Base-by-base conservation (phyloP, 495 filamentous ascomycete genomes). In the Sordaria brevicollis region DNA sequence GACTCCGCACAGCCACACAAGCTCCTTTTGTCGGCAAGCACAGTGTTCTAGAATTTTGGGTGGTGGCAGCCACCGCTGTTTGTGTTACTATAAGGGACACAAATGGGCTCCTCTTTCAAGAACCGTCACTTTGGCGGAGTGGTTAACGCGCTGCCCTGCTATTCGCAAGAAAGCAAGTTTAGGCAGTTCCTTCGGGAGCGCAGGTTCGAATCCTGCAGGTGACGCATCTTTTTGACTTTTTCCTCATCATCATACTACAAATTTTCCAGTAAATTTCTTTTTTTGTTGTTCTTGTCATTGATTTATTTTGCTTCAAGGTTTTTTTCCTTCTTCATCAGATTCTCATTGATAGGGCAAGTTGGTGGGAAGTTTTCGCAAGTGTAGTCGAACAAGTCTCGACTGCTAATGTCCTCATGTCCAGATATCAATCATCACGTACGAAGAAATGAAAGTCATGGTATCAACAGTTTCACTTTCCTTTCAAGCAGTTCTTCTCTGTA, bases 111-210 rank as follows among this genome's bases (percentile, higher is more conserved):
- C 2, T 43, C 10, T 1, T 19, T 19, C 38, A 41, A 41, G 15
- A 72, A 36, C 65, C 17, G 70, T 71, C 70, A 71, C 70, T 71
- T 71, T 71, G 70, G 70, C 70, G 70, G 70, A 72, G 70, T 72
- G 70, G 70, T 72, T 72, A 72, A 72, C 70, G 70, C 70, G 70
- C 70, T 69, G 74, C 69, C 68, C 49, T 66, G 66, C 39, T 67
- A 49, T 19, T 49, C 41, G 41, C 9, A 49, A 49, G 41, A 49
- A 49, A 49, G 41, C 35, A 36, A 36, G 35, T 10, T 11, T 49
- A 68, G 67, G 66, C 67, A 39, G 65, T 71, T 66, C 34, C 72
- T 36, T 69, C 69, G 70, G 66, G 19, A 54, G 65, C 66, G 29
- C 33, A 67, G 38, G 69, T 70, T 72, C 66, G 62, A 71, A 41